Conservation (phyloP, 2,329 filamentous ascomycete species). For the Xylaria hypoxylon region DNA sequence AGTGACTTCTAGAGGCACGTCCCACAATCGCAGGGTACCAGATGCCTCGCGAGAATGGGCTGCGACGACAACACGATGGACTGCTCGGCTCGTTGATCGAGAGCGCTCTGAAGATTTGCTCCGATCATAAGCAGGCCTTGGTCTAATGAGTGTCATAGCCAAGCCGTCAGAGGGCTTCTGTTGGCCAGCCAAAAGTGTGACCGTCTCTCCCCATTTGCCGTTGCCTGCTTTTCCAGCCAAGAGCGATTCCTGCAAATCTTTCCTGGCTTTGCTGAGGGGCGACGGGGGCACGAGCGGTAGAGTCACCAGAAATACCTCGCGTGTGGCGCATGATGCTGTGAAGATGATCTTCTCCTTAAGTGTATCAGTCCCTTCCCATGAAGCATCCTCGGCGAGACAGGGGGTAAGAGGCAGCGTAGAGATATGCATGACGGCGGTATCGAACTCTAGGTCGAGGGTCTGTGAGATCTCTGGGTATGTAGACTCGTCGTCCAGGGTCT, state of each 20-base stretch:
- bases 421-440: slow-evolving; percentile 66
- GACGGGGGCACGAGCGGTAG: slow-evolving; percentile 72
- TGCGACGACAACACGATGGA: slow-evolving; percentile 65
- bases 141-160: slow-evolving; percentile 64
- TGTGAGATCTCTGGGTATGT: slow-evolving; percentile 68
- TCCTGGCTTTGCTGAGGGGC: slow-evolving; percentile 66
- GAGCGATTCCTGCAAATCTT: slow-evolving; percentile 63
- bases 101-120: slow-evolving; percentile 56
- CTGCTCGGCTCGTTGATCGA: slow-evolving; percentile 44
- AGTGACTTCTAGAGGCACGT: slow-evolving; percentile 62
- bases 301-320: slow-evolving; percentile 68
- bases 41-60: slow-evolving; percentile 70
- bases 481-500: slow-evolving; percentile 59
- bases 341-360: slow-evolving; percentile 71
- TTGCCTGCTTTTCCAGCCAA: slow-evolving; percentile 67
- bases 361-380: slow-evolving; percentile 59
- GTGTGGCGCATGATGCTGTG: slow-evolving; percentile 68
- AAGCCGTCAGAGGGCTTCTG: slow-evolving; percentile 65
- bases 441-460: slow-evolving; percentile 70
- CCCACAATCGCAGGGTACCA: slow-evolving; percentile 69
- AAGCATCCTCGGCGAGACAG: slow-evolving; percentile 61
- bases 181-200: slow-evolving; percentile 66
- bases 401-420: slow-evolving; percentile 66
- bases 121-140: slow-evolving; percentile 51
- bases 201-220: slow-evolving; percentile 72